Base-by-base conservation (phyloP, 495 filamentous ascomycete genomes). In the Trichoderma orchidacearum region DNA sequence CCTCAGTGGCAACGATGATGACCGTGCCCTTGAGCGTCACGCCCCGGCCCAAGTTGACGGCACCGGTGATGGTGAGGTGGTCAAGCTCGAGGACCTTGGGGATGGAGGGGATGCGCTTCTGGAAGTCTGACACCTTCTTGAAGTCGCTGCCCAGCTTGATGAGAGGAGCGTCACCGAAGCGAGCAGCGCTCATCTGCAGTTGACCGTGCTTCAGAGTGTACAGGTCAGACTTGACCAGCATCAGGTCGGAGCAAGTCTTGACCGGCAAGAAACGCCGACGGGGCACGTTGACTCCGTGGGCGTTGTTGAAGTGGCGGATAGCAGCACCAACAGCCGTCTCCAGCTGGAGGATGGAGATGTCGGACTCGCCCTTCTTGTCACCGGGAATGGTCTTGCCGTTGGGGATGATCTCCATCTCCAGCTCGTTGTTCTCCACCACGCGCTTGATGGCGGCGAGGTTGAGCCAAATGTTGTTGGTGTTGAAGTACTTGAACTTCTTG, bases 401-500 rank as follows among this genome's bases (percentile, higher is more conserved):
- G 68, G 94, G 89, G 66, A 99, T 99, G 72, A 99, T 99, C 77
- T 99, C 93, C 85, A 99, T 93, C 79, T 91, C 89, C 45, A 99
- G 84, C 76, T 96, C 92, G 73, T 95, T 88, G 76, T 95, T 87
- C 80, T 99, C 91, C 2, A 99, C 94, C 51, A 99, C 90, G 58
- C 94, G 90, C 86, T 96, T 96, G 78, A 99, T 86, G 60, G 93
- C 93, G 67, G 88, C 84, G 63, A 95, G 81, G 78, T 93, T 96
- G 80, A 99, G 86, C 93, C 93, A 99, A 76, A 99, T 95, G 82
- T 99, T 99, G 86, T 99, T 99, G 74, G 93, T 99, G 83, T 99
- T 99, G 85, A 99, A 99, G 84, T 99, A 99, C 80, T 95, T 96
- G 85, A 99, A 99, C 80, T 99, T 99, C 86, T 97, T 99, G 78